Evolutionary conservation across 2,329 filamentous ascomycete species (phyloP), one percentile per base, ranked within the genome.

Genomic region (Fusarium sp.): DNA sequence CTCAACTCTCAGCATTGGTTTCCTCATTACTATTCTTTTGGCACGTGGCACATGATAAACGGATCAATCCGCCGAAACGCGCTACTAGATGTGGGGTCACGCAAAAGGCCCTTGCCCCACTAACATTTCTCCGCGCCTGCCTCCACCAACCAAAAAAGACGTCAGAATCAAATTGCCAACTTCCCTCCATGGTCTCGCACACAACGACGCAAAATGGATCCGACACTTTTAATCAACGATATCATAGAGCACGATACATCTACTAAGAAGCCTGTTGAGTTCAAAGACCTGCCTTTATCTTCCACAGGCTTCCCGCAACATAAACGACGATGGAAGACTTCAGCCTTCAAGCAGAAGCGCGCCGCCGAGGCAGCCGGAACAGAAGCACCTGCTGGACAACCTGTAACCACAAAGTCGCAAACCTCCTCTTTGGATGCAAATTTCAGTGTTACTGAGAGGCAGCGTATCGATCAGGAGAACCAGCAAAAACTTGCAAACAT

Each of bases 271-370:
- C 84, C 91, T 6, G 89, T 90, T 15, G 84, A 85, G 45, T 80
- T 87, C 39, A 87, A 87, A 50, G 79, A 81, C 11, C 81, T 83
- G 20, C 64, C 75, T 33, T 62, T 73, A 27, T 77, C 79, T 4
- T 78, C 83, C 6, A 89, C 87, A 14, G 96, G 96, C 2, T 98
- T 98, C 71, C 96, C 96, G n/a, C 88, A 90, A 59, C 94, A 94
- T 77, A 96, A 91, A 78, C 93, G 92, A 76, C 89, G 94, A 68
- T 85, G 83, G 56, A 86, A 87, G 58, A 80, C 87, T 10, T 97
- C 94, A 3, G 87, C 91, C 3, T 97, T 97, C 82, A 97, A 93
- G 76, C 89, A 92, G 73, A 78, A 66, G 68, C 77, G 74, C 14
- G 71, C 75, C 42, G 72, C 67, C 46, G 67, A 63, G 25, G 59